Evolutionary conservation across 805 yeast genomes (phyloP).

Genomic region (Pachysolen tannophilus): DNA sequence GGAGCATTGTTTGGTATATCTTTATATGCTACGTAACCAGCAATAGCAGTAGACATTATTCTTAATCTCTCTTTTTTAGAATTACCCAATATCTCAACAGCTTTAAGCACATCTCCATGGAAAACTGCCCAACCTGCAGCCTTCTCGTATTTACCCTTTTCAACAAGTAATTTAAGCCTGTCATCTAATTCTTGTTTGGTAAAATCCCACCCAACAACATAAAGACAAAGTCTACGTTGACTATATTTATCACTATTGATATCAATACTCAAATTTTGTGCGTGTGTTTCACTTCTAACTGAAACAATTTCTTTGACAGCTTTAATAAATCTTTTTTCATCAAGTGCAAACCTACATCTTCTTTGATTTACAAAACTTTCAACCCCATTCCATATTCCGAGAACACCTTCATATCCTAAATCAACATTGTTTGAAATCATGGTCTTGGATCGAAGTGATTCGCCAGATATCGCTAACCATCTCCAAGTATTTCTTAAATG

Average conservation of each 20-base stretch:
- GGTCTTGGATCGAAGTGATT: conserved; percentile 52
- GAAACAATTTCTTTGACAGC: conserved; percentile 46
- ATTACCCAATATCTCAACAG: conserved; percentile 71
- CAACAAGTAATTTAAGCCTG: conserved; percentile 48
- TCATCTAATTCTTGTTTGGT: conserved; percentile 68
- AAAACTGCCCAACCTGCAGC: conserved; percentile 99
- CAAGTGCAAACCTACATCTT: conserved; percentile 28
- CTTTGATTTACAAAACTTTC: conserved; percentile 42
- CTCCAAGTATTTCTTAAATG: conserved; percentile 80
- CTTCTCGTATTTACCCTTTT: conserved; percentile 60
- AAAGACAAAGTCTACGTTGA: conserved; percentile 71
- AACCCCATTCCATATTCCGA: conserved; percentile 82
- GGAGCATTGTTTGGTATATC: conserved; percentile 54
- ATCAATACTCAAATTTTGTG: conserved; percentile 30
- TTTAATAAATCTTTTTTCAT: conserved; percentile 34
- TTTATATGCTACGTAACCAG: conserved; percentile 74
- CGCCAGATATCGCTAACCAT: conserved; percentile 74
- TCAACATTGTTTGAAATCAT: conserved; percentile 68
- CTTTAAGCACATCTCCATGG: conserved; percentile 77
- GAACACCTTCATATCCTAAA: conserved; percentile 80
- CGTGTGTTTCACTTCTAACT: conserved; percentile 34
- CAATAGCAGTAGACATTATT: conserved; percentile 87
- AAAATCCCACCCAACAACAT: conserved; percentile 87
- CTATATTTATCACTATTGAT: conserved; percentile 43
- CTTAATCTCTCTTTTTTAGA: conserved; percentile 64